phyloP scores from a whole-genome alignment of 306 rosid species.

The Medicago lupulina region DNA sequence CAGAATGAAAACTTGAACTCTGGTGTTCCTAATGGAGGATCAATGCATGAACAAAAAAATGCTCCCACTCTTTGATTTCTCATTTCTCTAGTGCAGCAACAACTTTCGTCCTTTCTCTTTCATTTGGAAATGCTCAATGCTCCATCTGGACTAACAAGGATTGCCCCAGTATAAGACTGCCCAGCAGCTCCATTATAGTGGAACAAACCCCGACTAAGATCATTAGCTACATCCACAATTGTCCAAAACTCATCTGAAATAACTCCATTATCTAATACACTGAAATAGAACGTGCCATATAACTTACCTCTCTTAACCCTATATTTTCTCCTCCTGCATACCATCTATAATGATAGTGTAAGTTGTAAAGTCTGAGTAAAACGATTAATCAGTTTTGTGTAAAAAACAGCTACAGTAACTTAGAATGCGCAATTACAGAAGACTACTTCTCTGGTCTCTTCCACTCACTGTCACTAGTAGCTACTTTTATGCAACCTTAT shows the following conservation, averaged over 20 bases:
- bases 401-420: too few species aligned
- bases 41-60: slow-evolving; percentile 53
- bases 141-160: slow-evolving; percentile 85
- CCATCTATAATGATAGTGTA: too few species aligned
- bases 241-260: slow-evolving; percentile 93
- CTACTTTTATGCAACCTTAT: too few species aligned
- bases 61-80: slow-evolving; percentile 83
- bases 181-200: slow-evolving; percentile 90
- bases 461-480: too few species aligned
- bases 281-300: slow-evolving; percentile 74
- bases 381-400: too few species aligned
- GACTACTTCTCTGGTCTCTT: too few species aligned
- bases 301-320: slow-evolving; percentile 74
- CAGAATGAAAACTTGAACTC: slow-evolving; percentile 64
- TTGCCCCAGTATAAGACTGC: slow-evolving; percentile 84
- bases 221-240: slow-evolving; percentile 70
- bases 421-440: too few species aligned
- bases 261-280: slow-evolving; percentile 88
- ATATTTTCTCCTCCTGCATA: slow-evolving; percentile 84
- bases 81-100: slow-evolving; percentile 66
- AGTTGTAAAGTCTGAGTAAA: too few species aligned
- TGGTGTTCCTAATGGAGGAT: slow-evolving; percentile 79
- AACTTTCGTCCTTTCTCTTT: slow-evolving; percentile 46
- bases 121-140: slow-evolving; percentile 64
- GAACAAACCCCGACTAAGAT: slow-evolving; percentile 87